Percentiles rank a stretch among this genome's conserved stretches.
These are phyloP conservation scores for Cordyceps fumosorosea DNA, from an alignment of 2,329 filamentous ascomycete species.

Conservation along the genomic window DNA sequence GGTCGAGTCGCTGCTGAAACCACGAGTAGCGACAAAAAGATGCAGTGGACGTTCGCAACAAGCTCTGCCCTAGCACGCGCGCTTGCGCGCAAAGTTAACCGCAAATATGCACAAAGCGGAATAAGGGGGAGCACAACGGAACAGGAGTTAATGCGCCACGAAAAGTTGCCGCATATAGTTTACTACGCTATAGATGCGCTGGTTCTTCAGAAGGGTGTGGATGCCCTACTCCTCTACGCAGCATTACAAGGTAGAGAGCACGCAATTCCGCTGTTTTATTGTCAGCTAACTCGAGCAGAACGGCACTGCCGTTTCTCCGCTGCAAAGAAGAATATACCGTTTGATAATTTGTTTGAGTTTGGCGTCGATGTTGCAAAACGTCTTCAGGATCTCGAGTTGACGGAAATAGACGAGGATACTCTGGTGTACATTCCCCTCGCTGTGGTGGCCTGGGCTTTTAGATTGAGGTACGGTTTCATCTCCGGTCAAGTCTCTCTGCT, in stretches of 20 bases:
- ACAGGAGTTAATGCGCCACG: not conserved
- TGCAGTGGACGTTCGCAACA: not conserved
- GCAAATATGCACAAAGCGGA: not conserved
- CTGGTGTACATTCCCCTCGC: not conserved
- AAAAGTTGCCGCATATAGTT: not conserved
- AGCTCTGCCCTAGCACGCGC: not conserved
- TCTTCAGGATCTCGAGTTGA: not conserved
- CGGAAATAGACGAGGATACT: not conserved
- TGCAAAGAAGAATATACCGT: not conserved
- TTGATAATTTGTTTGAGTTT: not conserved
- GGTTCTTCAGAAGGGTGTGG: not conserved
- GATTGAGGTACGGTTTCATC: not conserved
- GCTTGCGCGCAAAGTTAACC: not conserved
- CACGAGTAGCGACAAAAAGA: not conserved
- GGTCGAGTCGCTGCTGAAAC: not conserved
- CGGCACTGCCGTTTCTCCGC: not conserved
- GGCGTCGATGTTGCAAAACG: not conserved
- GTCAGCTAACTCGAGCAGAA: not conserved
- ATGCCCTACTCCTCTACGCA: not conserved
- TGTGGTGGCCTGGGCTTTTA: not conserved
- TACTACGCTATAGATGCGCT: not conserved
- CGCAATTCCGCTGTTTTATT: not conserved
- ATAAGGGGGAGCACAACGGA: not conserved
- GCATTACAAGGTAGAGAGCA: not conserved
- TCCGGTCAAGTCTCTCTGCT: not conserved